phyloP scores from a whole-genome alignment of 164 flowering plant species.

The Amborella trichopoda region DNA sequence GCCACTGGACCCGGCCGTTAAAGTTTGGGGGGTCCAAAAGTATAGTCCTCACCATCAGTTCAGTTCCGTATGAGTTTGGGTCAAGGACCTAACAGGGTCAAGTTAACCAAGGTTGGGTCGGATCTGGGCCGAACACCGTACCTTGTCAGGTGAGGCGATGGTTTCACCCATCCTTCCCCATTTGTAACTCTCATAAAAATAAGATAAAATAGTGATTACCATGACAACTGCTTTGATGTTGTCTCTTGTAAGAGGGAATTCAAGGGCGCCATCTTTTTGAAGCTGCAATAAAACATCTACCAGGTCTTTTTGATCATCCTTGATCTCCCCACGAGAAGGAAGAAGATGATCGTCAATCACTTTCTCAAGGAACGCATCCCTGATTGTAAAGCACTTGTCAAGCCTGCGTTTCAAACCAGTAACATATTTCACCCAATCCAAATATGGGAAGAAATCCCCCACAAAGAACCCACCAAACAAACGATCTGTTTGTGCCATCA shows the following conservation, averaged over 20 bases:
- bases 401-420: constrained; percentile 5
- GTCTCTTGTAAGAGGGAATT: constrained; percentile 10
- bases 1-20: no score
- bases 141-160: no score
- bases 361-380: constrained; percentile 3
- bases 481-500: constrained; percentile 1
- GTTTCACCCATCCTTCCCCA: no score
- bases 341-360: constrained; percentile 10
- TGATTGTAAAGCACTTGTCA: constrained; percentile 3
- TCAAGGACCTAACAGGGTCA: no score
- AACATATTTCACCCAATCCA: constrained; percentile 12
- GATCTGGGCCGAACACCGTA: no score
- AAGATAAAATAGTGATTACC: no score
- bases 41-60: no score
- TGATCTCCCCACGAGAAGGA: background rate
- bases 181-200: no score
- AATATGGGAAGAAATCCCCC: constrained; percentile 2
- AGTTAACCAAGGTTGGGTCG: no score
- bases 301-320: constrained; percentile 9
- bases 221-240: constrained; percentile 14
- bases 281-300: constrained; percentile 6
- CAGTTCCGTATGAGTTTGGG: no score
- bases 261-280: background rate
- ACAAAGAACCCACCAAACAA: constrained; percentile 5
- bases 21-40: no score